Base-by-base conservation (phyloP, 2,329 filamentous ascomycete genomes). In the Trichoderma aggressivum region DNA sequence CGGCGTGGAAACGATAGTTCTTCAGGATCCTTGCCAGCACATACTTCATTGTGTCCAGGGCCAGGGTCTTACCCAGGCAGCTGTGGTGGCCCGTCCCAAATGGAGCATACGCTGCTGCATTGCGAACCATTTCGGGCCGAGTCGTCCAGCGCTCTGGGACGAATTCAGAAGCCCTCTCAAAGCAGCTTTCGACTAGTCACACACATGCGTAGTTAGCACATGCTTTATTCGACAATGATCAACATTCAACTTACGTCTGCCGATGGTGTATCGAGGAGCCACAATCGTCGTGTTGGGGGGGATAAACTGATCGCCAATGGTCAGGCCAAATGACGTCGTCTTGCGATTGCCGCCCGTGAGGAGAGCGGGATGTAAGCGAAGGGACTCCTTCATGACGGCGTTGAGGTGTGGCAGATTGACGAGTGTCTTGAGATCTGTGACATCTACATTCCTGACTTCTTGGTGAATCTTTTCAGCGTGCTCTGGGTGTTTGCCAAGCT, bases 81-180 rank as follows among this genome's bases (percentile, higher is more conserved):
- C 36, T 62, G 24, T 47, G 59, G 32, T 60, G 56, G 77, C 78
- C 78, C n/a, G 74, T 79, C 1, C 76, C 77, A 60, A 81, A 83
- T 0, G 81, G 81, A 1, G 70, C 70, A 67, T 76, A 81, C 1
- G 77, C 80, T 1, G 75, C 73, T 28, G 72, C 67, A 63, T 82
- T 77, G 26, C 74, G 77, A n/a, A 79, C 74, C 70, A 83, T 71
- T 10, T 82, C 77, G 3, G 76, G 76, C 16, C 70, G 72, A 5
- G 75, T 76, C 2, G 77, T 80, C 80, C 80, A 83, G 30, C 81
- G 75, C 66, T 83, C 81, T 2, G 81, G 81, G 7, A 83, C 76
- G 63, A 82, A 83, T 26, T 80, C 77, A 1, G 72, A 69, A 7
- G 76, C 74, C 2, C 65, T 61, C 43, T 73, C 76, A 71, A 81